A percentile compares a stretch with the other conserved stretches of the same genome.
phyloP scores from a whole-genome alignment of 495 filamentous ascomycete species.

The Aspergillus incahuasiensis region DNA sequence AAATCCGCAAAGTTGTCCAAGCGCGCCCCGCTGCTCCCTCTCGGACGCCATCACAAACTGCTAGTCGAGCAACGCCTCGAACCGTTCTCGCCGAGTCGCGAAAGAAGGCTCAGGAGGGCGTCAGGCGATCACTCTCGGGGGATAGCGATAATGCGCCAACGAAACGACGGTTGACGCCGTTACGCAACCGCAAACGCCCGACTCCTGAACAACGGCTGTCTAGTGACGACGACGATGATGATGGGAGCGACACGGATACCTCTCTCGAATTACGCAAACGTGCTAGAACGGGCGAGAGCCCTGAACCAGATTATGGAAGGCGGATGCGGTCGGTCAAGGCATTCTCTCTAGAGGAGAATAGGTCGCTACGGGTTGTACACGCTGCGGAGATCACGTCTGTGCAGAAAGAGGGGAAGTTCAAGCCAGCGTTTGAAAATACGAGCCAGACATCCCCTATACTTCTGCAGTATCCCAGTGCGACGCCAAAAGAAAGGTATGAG shows the following conservation, averaged over 20 bases:
- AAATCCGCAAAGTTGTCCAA: constrained; percentile 47
- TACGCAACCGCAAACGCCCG: constrained; percentile 40
- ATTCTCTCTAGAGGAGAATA: constrained; percentile 51
- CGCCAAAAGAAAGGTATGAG: constrained; percentile 62
- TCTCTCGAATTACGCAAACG: constrained; percentile 47
- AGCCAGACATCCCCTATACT: constrained; percentile 50
- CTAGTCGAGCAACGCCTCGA: constrained; percentile 18
- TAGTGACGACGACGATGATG: constrained; percentile 50
- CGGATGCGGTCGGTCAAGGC: constrained; percentile 56
- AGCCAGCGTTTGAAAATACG: constrained; percentile 41
- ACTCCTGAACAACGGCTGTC: constrained; percentile 45
- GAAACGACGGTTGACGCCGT: constrained; percentile 33
- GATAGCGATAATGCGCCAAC: constrained; percentile 29
- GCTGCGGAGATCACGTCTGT: constrained; percentile 60
- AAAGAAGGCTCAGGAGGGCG: constrained; percentile 26
- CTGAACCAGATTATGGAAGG: constrained; percentile 53
- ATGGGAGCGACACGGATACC: constrained; percentile 43
- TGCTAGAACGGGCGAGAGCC: constrained; percentile 35
- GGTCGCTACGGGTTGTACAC: constrained; percentile 57
- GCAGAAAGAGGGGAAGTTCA: constrained; percentile 43
- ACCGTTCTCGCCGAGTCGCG: constrained; percentile 19
- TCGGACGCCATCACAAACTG: constrained; percentile 26
- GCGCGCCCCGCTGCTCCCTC: constrained; percentile 32
- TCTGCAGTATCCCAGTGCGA: constrained; percentile 70
- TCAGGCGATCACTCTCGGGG: constrained; percentile 32